phyloP scores from a whole-genome alignment of 1,284 basidiomycete genomes.

The Irpex sp. region DNA sequence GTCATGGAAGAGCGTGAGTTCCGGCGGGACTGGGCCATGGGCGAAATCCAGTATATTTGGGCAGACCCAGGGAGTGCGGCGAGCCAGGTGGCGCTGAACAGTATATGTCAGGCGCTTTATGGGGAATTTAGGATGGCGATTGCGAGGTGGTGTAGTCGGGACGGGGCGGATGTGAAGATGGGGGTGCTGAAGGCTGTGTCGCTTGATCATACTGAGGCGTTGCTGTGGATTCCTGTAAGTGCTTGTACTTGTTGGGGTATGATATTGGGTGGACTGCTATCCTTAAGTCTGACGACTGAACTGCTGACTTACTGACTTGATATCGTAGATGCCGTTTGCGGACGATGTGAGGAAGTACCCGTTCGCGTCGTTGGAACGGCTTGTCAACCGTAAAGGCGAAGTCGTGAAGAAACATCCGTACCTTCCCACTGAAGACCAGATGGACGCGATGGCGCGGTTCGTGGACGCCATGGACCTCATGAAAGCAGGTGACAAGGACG shows the following conservation, averaged over 20 bases:
- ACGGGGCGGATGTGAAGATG: conserved; percentile 81
- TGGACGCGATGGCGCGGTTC: conserved; percentile 80
- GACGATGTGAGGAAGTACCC: conserved; percentile 88
- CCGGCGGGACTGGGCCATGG: conserved; percentile 78
- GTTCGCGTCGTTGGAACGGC: conserved; percentile 78
- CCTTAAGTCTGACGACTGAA: neutral
- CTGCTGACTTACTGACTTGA: neutral
- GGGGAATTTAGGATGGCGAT: conserved; percentile 54
- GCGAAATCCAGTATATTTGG: conserved; percentile 88
- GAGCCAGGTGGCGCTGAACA: conserved; percentile 83
- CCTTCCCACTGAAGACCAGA: conserved; percentile 79
- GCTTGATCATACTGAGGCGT: conserved; percentile 60
- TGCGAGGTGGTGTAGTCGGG: conserved; percentile 74
- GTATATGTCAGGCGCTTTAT: conserved; percentile 81
- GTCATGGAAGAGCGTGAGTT: conserved; percentile 74
- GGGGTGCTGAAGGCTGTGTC: conserved; percentile 67
- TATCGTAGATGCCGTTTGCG: conserved; percentile 82
- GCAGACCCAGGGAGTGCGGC: conserved; percentile 65
- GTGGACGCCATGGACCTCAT: conserved; percentile 88
- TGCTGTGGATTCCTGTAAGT: conserved; percentile 78
- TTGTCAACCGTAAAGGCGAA: conserved; percentile 78
- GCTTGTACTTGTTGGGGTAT: no score
- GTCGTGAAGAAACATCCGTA: conserved; percentile 73
- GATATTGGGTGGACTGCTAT: neutral
- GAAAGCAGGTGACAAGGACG: conserved; percentile 65